Evolutionary conservation across 2,329 filamentous ascomycete species (phyloP).

Genomic region (Sporothrix inflata): DNA sequence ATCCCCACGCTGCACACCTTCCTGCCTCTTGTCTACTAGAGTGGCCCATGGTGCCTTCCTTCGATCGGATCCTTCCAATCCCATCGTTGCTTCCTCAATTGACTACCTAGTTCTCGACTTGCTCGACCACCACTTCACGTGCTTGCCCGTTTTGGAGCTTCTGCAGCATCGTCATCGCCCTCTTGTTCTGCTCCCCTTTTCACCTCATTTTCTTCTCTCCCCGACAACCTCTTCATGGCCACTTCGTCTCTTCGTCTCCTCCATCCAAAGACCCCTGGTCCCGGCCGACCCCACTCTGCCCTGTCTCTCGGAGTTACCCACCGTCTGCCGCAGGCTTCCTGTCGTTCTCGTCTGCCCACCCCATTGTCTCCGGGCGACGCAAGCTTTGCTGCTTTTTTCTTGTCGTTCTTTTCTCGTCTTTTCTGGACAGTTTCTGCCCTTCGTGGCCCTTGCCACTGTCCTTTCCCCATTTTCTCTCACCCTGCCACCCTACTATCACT

Average conservation of each 20-base stretch:
- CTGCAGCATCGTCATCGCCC: neutral
- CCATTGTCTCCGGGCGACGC: neutral
- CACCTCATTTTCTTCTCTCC: neutral
- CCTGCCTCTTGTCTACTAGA: neutral
- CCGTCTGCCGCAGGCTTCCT: neutral
- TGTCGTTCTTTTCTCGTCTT: neutral
- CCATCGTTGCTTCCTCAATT: neutral
- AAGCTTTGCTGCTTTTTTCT: neutral
- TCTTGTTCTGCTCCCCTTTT: neutral
- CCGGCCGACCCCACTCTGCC: neutral
- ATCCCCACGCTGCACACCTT: constrained; percentile 6
- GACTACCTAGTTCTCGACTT: neutral
- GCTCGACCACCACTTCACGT: neutral
- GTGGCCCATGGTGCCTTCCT: neutral
- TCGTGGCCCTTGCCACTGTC: neutral
- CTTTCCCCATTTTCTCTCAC: neutral
- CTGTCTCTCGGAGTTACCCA: constrained; percentile 23
- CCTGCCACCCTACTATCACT: neutral
- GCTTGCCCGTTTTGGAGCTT: neutral
- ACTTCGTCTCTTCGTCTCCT: no score
- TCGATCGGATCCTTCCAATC: constrained; percentile 1
- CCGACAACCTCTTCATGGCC: neutral
- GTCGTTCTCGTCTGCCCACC: neutral
- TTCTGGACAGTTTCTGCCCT: neutral
- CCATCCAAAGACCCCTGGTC: neutral